Conservation (phyloP, 805 yeast genomes). For the Hanseniaspora clermontiae region DNA sequence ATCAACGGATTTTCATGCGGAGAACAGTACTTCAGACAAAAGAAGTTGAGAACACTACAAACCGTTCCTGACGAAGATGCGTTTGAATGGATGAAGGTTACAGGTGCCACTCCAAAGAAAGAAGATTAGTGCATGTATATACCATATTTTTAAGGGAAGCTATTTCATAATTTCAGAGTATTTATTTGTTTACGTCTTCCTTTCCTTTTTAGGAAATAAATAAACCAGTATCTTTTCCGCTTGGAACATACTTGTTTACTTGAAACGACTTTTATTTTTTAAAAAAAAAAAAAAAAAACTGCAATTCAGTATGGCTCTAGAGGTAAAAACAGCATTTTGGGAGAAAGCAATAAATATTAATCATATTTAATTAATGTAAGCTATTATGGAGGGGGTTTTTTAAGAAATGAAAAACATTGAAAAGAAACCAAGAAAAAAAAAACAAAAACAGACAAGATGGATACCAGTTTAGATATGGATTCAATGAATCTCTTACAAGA, state of each 20-base stretch:
- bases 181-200: background rate
- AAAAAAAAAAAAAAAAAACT: no score
- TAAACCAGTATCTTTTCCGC: slow-evolving; percentile 2
- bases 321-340: background rate
- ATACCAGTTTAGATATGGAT: slow-evolving; percentile 6
- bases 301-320: background rate
- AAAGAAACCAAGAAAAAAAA: background rate
- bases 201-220: background rate
- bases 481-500: slow-evolving; percentile 5
- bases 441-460: background rate
- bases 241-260: background rate
- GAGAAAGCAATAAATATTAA: no score
- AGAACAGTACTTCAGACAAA: slow-evolving; percentile 41
- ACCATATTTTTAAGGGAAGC: no score
- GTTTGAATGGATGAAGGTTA: background rate
- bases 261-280: no score
- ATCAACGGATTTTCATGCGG: slow-evolving; percentile 61
- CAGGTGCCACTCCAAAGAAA: slow-evolving; percentile 1
- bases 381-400: no score
- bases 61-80: slow-evolving; percentile 24
- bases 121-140: background rate
- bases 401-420: no score
- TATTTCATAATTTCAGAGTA: no score
- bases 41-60: slow-evolving; percentile 40
- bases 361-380: no score